These are phyloP conservation scores for Corymbia calophylla DNA, from an alignment of 441 rosid species.

Conservation along the genomic window DNA sequence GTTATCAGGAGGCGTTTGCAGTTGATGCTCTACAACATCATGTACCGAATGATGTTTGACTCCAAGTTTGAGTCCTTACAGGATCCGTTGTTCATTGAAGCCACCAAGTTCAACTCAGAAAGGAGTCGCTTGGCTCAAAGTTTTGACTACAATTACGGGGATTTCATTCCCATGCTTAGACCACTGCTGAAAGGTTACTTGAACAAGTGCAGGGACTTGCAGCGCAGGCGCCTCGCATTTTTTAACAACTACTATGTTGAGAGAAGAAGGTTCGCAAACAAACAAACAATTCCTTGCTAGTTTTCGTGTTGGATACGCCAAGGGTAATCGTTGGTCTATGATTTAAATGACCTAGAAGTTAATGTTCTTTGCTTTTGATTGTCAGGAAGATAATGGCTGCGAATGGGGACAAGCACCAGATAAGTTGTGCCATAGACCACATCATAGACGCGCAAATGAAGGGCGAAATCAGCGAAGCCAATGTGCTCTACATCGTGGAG, in stretches of 20 bases:
- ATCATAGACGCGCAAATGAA: conserved; percentile 46
- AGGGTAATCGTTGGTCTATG: not conserved
- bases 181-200: conserved; percentile 49
- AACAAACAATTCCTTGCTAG: no score
- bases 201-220: conserved; percentile 54
- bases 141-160: conserved; percentile 59
- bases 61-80: conserved; percentile 29
- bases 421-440: conserved; percentile 49
- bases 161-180: conserved; percentile 50
- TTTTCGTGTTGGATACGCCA: not conserved
- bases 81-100: conserved; percentile 44
- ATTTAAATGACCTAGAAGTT: not conserved
- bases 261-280: conserved; percentile 23
- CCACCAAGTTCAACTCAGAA: conserved; percentile 47
- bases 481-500: conserved; percentile 54
- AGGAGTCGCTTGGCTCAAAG: conserved; percentile 60
- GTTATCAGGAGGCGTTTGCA: conserved; percentile 42
- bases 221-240: conserved; percentile 41
- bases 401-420: conserved; percentile 36
- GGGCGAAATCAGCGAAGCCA: conserved; percentile 53
- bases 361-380: not conserved
- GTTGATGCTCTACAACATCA: conserved; percentile 49
- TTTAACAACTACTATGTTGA: conserved; percentile 41
- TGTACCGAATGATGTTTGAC: conserved; percentile 65
- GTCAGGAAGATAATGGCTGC: conserved; percentile 43